Conservation (phyloP, 352 stramenopile genomes). For the Phytophthora pisi region DNA sequence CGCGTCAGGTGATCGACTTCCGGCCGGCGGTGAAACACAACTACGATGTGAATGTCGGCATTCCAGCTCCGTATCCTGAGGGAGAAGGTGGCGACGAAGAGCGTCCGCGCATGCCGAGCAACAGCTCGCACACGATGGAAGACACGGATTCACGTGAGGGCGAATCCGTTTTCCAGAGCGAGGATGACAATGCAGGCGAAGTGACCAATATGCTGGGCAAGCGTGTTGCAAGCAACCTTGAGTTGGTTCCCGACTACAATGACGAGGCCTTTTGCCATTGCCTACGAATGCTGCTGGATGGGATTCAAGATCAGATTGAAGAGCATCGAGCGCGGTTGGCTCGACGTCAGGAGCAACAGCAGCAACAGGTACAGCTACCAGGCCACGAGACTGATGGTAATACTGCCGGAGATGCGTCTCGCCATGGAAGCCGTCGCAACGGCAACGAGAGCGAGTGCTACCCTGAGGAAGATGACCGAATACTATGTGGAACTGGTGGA, state of each 20-base stretch:
- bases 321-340: slow-evolving; percentile 63
- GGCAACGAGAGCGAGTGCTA: slow-evolving; percentile 24
- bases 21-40: slow-evolving; percentile 47
- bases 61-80: slow-evolving; percentile 6
- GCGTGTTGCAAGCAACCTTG: slow-evolving; percentile 25
- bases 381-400: slow-evolving; percentile 32
- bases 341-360: slow-evolving; percentile 41
- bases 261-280: slow-evolving; percentile 69
- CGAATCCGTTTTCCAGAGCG: slow-evolving; percentile 19
- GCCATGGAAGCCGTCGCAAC: slow-evolving; percentile 24
- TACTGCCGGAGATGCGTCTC: slow-evolving; percentile 11
- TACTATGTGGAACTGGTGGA: slow-evolving; percentile 9
- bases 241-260: slow-evolving; percentile 52
- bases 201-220: slow-evolving; percentile 15
- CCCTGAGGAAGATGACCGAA: slow-evolving; percentile 27
- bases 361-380: slow-evolving; percentile 33
- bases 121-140: slow-evolving; percentile 34
- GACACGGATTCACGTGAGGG: slow-evolving; percentile 28
- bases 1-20: slow-evolving; percentile 85
- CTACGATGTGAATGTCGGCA: slow-evolving; percentile 7
- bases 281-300: slow-evolving; percentile 74
- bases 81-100: slow-evolving; percentile 7
- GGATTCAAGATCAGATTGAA: slow-evolving; percentile 86
- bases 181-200: slow-evolving; percentile 10
- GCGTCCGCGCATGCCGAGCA: slow-evolving; percentile 18